These are phyloP conservation scores for Hansenula lynferdii DNA, from an alignment of 1,139 yeast species.

Conservation along the genomic window DNA sequence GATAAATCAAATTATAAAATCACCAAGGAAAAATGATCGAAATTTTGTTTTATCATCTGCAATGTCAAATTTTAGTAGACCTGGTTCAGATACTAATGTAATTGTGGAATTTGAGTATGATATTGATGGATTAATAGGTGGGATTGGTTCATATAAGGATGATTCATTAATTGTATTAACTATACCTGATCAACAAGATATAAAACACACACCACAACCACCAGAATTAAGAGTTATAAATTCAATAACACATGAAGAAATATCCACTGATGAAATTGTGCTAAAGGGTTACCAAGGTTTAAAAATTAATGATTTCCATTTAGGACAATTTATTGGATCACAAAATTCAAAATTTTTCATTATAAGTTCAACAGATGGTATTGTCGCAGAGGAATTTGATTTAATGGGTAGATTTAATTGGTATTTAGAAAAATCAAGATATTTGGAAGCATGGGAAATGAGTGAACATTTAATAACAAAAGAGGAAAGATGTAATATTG, in stretches of 20 bases:
- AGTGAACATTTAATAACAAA: slow-evolving; percentile 52
- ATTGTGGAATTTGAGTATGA: slow-evolving; percentile 51
- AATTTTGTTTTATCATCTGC: slow-evolving; percentile 50
- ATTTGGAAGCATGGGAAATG: slow-evolving; percentile 72
- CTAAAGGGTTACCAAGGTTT: slow-evolving; percentile 53
- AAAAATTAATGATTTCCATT: slow-evolving; percentile 76
- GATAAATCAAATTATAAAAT: slow-evolving; percentile 29
- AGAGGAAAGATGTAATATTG: slow-evolving; percentile 51
- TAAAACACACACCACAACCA: no score
- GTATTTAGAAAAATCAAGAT: slow-evolving; percentile 54
- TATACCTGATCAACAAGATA: slow-evolving; percentile 28
- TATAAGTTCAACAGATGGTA: slow-evolving; percentile 78
- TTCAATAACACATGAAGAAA: slow-evolving; percentile 62
- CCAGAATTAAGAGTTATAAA: slow-evolving; percentile 77
- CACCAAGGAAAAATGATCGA: slow-evolving; percentile 4
- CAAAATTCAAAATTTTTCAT: slow-evolving; percentile 49
- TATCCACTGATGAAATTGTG: slow-evolving; percentile 79
- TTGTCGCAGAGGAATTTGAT: slow-evolving; percentile 66
- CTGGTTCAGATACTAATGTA: slow-evolving; percentile 48
- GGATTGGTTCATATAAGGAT: slow-evolving; percentile 69
- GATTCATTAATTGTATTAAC: slow-evolving; percentile 60
- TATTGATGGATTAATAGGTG: slow-evolving; percentile 65
- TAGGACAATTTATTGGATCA: slow-evolving; percentile 43
- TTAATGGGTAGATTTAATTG: slow-evolving; percentile 68
- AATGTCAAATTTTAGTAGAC: slow-evolving; percentile 57